These are phyloP conservation scores for Eruca vesicaria DNA, from an alignment of 441 rosid genomes.

Conservation along the genomic window DNA sequence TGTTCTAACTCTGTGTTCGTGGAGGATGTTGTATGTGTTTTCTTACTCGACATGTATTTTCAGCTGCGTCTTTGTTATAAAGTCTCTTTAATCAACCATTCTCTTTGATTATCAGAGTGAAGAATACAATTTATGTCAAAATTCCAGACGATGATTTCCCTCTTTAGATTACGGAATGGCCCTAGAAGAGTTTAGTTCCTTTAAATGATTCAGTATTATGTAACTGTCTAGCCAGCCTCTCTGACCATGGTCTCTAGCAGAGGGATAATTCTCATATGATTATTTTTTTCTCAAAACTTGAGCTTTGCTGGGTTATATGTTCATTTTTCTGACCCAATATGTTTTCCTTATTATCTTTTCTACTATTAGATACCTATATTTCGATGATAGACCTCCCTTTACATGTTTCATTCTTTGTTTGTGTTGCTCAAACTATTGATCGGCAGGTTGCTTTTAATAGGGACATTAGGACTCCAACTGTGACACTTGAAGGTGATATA, in stretches of 20 bases:
- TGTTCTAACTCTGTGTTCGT: neutral
- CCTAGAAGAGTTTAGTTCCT: neutral
- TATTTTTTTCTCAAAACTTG: neutral
- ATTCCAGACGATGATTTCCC: neutral
- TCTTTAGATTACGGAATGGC: neutral
- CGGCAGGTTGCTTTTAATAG: slow-evolving; percentile 80
- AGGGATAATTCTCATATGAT: neutral
- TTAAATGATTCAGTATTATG: neutral
- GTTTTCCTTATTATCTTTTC: neutral
- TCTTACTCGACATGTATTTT: neutral
- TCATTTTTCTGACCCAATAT: neutral
- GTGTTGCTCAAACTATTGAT: slow-evolving; percentile 2
- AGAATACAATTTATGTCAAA: neutral
- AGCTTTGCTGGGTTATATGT: slow-evolving; percentile 5
- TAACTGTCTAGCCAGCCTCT: neutral
- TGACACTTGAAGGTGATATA: slow-evolving; percentile 94
- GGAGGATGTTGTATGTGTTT: neutral
- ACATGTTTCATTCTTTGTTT: neutral
- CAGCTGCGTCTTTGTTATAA: neutral
- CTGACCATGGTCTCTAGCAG: neutral
- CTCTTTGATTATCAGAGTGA: neutral
- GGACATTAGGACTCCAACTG: slow-evolving; percentile 72
- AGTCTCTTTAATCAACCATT: neutral
- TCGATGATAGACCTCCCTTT: neutral
- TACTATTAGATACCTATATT: neutral